Base-by-base conservation (phyloP, 306 rosid genomes). In the Inga oerstediana region DNA sequence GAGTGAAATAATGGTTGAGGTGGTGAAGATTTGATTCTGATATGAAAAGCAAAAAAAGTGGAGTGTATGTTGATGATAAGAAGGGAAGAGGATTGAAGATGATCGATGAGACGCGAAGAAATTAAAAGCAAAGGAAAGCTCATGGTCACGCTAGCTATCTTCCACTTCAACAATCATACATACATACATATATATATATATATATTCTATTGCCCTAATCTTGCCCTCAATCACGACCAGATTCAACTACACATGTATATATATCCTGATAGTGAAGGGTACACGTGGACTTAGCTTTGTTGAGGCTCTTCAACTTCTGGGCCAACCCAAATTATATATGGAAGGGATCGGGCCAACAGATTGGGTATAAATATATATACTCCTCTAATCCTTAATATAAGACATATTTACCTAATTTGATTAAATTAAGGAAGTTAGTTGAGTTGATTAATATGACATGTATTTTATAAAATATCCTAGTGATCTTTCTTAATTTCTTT, bases 161-260 rank as follows among this genome's bases (percentile, higher is more conserved):
- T 51, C 19, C 69, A 27, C 71, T 66, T 66, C 44, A 66, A 66
- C 7, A 2, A 8, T 22, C 37, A 61, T 61, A 61, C 27, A 24
- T 24, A 24, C 27, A 24, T 24, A 24, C 27, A 24, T 24, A 24
- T 24, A 24, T 24, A 24, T 24, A 24, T 17, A 61, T 61, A 59
- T 66, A 71, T 71, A 43, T 71, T 71, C 75, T 43, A 10, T n/a
- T 41, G 17, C 54, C 35, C 4, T 12, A 27, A 19, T 69, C 54
- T n/a, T 43, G 20, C 20, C 75, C 75, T 43, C 54, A 71, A 71
- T 71, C 75, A 48, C 22, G 75, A n/a, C 54, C 75, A 44, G 35
- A 43, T 71, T 71, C 75, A 71, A 71, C 54, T 1, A 3, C 68
- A n/a, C 34, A 32, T 24, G 27, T 2, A 27, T 3, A 2, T 27